Evolutionary conservation across 768 basidiomycete genomes (phyloP), one percentile per base, ranked within the genome.

Genomic region (Mycena capillaripes): DNA sequence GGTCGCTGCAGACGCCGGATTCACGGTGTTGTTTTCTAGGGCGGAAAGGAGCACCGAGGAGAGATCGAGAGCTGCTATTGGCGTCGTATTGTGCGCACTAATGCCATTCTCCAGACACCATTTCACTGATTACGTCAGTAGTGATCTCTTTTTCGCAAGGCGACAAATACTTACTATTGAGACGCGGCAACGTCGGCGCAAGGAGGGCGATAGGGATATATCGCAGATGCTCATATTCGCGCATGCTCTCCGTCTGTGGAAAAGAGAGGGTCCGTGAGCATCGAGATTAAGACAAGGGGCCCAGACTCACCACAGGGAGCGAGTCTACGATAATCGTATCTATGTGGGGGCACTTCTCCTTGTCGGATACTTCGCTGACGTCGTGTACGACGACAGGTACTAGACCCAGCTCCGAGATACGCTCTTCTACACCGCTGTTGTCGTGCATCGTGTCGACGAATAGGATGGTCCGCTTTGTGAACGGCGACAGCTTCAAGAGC

Each of bases 21-120:
- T 94, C 74, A 97, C 93, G 25, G 97, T 97, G 83, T 97, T 97
- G 53, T 95, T 95, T 80, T 99, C 98, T 60, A 99, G 88, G 0
- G 98, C 97, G 3, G 96, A 94, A 59, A 98, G 92, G 38, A 99
- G 89, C 9, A 97, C 97, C 34, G 96, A 93, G 0, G 95, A 91
- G 16, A 99, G 90, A 76, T 98, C 97, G 80, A 96, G 94, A 2
- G 93, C 88, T 14, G 91, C 90, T 38, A 96, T 92, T 9, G 97
- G 97, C 1, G 95, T 95, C 1, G 96, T 98, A 76, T 97, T 92
- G 79, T 98, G 96, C 19, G 97, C 94, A 72, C 93, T 95, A 79
- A 99, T 97, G 73, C 96, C 96, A 82, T 97, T 97, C 82, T 98
- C 97, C 63, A 97, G 84, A 80, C 97, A 98, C 93, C 95, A 97